Evolutionary conservation across 2,329 filamentous ascomycete genomes (phyloP), one percentile per base, ranked within the genome.

Genomic region (Ascomycota sp.): DNA sequence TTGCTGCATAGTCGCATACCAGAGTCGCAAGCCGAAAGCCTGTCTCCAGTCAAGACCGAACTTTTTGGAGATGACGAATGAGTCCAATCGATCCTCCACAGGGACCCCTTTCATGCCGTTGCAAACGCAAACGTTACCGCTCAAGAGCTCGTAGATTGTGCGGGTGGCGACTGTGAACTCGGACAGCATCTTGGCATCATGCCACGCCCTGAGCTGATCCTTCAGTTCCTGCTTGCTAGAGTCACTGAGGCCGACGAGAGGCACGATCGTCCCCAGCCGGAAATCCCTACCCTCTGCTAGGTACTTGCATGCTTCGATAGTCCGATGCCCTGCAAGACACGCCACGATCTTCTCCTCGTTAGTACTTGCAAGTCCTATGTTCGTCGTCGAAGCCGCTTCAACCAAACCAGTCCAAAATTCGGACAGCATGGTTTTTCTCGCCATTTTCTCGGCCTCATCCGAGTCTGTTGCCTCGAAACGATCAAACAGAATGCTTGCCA

Each of bases 21-120:
- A 95, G 2, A 98, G 62, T 30, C 84, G 73, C 33, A 98, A 64
- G 9, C 81, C 86, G 52, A 98, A 92, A 1, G 84, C 76, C 48
- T 92, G 84, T 51, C 81, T 75, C 89, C 89, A 98, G 50, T 91
- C 79, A 27, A 98, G 62, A 5, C 72, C 72, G 49, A 93, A 98
- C 32, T 75, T 74, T 44, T 78, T 68, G 1, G 82, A 79, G 41
- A 98, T 79, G 35, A 73, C 66, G 48, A 98, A 92, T 0, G 76
- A 76, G 10, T 74, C 67, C 29, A 76, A 67, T 31, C 78, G 74
- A 53, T 95, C 81, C 52, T 95, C 89, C 7, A 76, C 57, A 1
- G 79, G 69, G 6, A 68, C 73, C 3, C 62, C 64, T 41, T 72
- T 76, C 47, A 77, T 75, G 9, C 86, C 89, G 42, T 83, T 70